Percentiles rank a stretch among this genome's conserved stretches.
These are phyloP conservation scores for Aspergillus sp. DNA, from an alignment of 2,329 filamentous ascomycete species.

Conservation along the genomic window DNA sequence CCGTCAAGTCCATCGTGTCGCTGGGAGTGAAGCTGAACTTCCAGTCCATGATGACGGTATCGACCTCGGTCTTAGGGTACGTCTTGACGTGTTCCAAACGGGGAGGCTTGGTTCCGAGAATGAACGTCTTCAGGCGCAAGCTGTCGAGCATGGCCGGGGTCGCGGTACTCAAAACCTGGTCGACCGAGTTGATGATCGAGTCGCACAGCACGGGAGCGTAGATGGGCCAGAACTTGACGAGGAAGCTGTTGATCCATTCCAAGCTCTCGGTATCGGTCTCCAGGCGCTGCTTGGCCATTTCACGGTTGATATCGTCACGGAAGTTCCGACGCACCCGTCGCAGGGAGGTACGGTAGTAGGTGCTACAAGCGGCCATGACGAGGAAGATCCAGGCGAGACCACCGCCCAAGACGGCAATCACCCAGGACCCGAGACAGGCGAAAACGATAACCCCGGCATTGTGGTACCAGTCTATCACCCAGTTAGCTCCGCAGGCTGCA, in stretches of 20 bases:
- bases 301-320: slow-evolving; percentile 83
- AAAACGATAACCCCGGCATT: slow-evolving; percentile 93
- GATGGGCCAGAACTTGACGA: slow-evolving; percentile 99
- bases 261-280: slow-evolving; percentile 87
- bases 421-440: slow-evolving; percentile 82
- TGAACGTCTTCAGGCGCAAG: slow-evolving; percentile 85
- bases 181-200: slow-evolving; percentile 86
- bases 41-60: slow-evolving; percentile 98
- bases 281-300: slow-evolving; percentile 75
- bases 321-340: slow-evolving; percentile 92
- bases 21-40: slow-evolving; percentile 99
- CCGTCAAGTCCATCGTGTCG: slow-evolving; percentile 83
- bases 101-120: slow-evolving; percentile 88
- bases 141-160: slow-evolving; percentile 91
- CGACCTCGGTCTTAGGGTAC: slow-evolving; percentile 89
- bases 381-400: slow-evolving; percentile 89
- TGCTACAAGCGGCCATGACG: slow-evolving; percentile 83
- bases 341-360: slow-evolving; percentile 93
- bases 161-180: slow-evolving; percentile 87
- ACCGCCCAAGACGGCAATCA: slow-evolving; percentile 79
- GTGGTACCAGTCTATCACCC: slow-evolving; percentile 79
- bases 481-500: background rate
- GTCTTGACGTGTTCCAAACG: slow-evolving; percentile 97
- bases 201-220: slow-evolving; percentile 90
- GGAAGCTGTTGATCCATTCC: slow-evolving; percentile 98